Base-by-base conservation (phyloP, 768 basidiomycete genomes). In the Mycena floridula region DNA sequence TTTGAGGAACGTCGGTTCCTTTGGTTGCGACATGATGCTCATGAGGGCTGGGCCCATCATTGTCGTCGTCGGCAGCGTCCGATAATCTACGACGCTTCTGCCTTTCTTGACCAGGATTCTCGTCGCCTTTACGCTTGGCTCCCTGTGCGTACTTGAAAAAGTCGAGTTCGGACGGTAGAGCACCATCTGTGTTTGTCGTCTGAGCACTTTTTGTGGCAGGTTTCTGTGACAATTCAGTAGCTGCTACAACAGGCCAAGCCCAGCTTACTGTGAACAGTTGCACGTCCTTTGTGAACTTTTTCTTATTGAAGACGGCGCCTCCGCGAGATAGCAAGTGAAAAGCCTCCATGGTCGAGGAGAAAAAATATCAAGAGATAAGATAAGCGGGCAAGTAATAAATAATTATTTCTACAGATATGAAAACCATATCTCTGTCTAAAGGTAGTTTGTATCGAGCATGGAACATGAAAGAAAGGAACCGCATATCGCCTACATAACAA, bases 321-420 rank as follows among this genome's bases (percentile, higher is more conserved):
- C 94, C 94, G 13, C 89, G 78, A 25, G 93, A 91, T 22, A 98
- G 78, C 11, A 96, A 63, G 51, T 85, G 86, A 61, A 98, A 98
- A 4, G 90, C 83, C 54, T 93, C 90, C 86, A 89, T 89, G 20
- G 39, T 40, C 48, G 12, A 20, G 37, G 9, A 38, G 9, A 11
- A 9, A 20, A 9, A 38, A 20, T 9, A 38, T 38, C 12, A 20
- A 9, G 12, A n/a, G n/a, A n/a, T n/a, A n/a, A n/a, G n/a, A n/a
- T n/a, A n/a, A n/a, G n/a, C n/a, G n/a, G n/a, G n/a, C n/a, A n/a
- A n/a, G n/a, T n/a, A n/a, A n/a, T n/a, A n/a, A n/a, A n/a, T n/a
- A n/a, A n/a, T n/a, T n/a, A n/a, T n/a, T n/a, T n/a, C n/a, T n/a
- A n/a, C n/a, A n/a, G n/a, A n/a, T n/a, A n/a, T n/a, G n/a, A n/a